Base-by-base conservation (phyloP, 1,284 basidiomycete species). In the Porogramme epimiltina region DNA sequence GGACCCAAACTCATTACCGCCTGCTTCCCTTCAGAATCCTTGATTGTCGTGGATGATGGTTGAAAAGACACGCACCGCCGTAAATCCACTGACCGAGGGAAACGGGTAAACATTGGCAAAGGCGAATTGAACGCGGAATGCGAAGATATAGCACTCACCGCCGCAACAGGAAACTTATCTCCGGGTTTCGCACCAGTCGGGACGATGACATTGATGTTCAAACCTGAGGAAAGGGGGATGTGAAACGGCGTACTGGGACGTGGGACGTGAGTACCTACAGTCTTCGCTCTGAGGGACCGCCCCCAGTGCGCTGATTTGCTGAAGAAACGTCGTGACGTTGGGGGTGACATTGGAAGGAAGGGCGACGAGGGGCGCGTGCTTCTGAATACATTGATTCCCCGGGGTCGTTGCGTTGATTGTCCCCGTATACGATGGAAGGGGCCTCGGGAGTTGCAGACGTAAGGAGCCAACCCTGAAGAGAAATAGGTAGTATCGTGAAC, bases 181-280 rank as follows among this genome's bases (percentile, higher is more conserved):
- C 55, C 61, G 1, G 73, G 48, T 0, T 65, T 69, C 1, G 73
- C 68, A n/a, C 63, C 67, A 1, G 73, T 65, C 9, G 82, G 78
- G 25, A 72, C 76, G 47, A 80, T 70, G 4, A 87, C 75, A 60
- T 86, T 86, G 56, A 86, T 60, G 1, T 73, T 78, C 36, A 87
- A 66, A 62, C 84, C 83, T 79, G 65, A 26, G 64, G 19, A n/a
- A n/a, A 63, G n/a, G n/a, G 20, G 10, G 4, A 15, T 18, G n/a
- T 26, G 28, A 16, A 3, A 11, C 4, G 8, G 19, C 16, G 23
- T 6, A 16, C 3, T 20, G 11, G 20, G 6, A 37, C 18, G 8
- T 4, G 25, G 38, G 6, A n/a, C 13, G 5, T 11, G 34, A 20
- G 4, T 6, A 60, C 75, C 54, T 49, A 80, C 78, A 82, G 58